Base-by-base conservation (phyloP, 2,329 filamentous ascomycete species). In the Zymoseptoria brevis region DNA sequence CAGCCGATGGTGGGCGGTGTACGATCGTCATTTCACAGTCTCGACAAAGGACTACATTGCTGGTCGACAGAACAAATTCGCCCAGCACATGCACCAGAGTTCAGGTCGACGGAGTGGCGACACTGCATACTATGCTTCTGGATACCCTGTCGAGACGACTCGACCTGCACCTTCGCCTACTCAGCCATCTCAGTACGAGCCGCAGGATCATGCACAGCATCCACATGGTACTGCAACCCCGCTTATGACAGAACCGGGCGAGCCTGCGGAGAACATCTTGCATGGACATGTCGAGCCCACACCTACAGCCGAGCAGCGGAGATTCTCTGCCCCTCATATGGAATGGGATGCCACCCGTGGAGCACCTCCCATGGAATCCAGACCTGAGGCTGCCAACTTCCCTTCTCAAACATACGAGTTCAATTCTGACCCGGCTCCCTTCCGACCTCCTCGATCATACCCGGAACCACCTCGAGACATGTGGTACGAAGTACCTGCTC, bases 1-100 rank as follows among this genome's bases (percentile, higher is more conserved):
- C 50, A 87, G 85, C 60, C 84, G 85, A 69, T 99, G 94, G 94
- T 99, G 93, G 93, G 84, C 90, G 51, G 88, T 96, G 50, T 96
- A 96, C 72, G 93, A 97, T 75, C 81, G 84, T 62, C 92, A 97
- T 76, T 92, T 95, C 72, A 81, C 82, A 55, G 71, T 74, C 45
- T 68, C 74, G 60, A 57, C 60, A 16, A 50, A 55, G 30, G 59
- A 66, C 19, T 66, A 66, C 54, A 60, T 61, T 51, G 21, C 56
- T 22, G 64, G 64, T 8, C 62, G 60, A 45, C 57, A 59, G 26
- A 57, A 61, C 41, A 35, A 61, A 16, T 54, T 62, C 29, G 41
- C 48, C 0, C 30, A 54, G 5, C 56, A 60, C 16, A 63, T 64
- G 24, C 30, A 56, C 21, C 55, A 19, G 49, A 50, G 53, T 16